phyloP scores from a whole-genome alignment of 2,329 filamentous ascomycete species.

The Aspergillus sp. region DNA sequence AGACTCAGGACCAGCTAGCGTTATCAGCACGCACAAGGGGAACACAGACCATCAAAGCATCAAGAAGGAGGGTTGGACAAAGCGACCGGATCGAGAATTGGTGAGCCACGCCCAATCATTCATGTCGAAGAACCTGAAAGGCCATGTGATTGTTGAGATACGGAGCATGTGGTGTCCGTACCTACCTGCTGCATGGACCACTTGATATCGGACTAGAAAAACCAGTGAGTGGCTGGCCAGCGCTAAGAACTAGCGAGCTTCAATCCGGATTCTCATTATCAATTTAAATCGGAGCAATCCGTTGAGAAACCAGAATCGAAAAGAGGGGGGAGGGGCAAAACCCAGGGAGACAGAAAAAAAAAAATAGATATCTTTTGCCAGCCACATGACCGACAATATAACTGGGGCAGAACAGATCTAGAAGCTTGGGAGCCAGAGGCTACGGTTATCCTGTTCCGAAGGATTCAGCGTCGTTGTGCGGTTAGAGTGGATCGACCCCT shows the following conservation, averaged over 20 bases:
- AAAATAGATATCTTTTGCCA: background rate
- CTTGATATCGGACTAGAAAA: background rate
- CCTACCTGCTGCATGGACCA: background rate
- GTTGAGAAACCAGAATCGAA: background rate
- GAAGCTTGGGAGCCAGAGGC: background rate
- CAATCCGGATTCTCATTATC: background rate
- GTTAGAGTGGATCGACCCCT: conserved; percentile 1
- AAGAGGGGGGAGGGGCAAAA: background rate
- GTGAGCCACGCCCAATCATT: background rate
- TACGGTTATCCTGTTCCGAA: background rate
- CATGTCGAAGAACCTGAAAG: background rate
- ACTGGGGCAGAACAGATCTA: conserved; percentile 7
- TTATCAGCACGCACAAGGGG: conserved; percentile 36
- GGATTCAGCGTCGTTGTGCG: background rate
- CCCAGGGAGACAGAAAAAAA: background rate
- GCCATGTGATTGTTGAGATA: background rate
- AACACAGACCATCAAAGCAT: conserved; percentile 18
- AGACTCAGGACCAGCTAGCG: conserved; percentile 27
- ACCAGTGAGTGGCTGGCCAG: background rate
- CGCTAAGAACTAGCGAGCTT: background rate
- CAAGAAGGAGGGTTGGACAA: background rate
- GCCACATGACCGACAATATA: background rate
- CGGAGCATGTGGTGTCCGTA: background rate
- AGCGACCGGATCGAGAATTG: background rate
- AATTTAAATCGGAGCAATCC: background rate